A percentile compares a stretch with the other conserved stretches of the same genome.
Conservation (phyloP, 1,139 yeast genomes). For the Yamadazyma diddensiae region DNA sequence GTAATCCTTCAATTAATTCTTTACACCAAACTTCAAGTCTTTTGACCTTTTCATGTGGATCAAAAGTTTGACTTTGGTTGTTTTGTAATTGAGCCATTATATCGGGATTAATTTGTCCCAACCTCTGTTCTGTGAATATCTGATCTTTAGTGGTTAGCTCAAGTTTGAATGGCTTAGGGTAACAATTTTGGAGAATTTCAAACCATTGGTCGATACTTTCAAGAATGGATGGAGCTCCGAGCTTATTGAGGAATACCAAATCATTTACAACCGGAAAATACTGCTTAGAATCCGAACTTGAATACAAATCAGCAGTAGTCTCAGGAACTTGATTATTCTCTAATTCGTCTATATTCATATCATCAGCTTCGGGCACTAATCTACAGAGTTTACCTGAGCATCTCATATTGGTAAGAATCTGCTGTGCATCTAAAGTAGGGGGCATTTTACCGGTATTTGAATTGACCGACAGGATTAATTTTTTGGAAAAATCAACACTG, state of each 20-base stretch:
- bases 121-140: conserved; percentile 33
- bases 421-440: conserved; percentile 15
- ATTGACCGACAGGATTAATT: conserved; percentile 17
- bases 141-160: conserved; percentile 41
- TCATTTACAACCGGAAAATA: too few species aligned
- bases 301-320: too few species aligned
- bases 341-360: conserved; percentile 17
- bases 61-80: conserved; percentile 5
- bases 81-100: conserved; percentile 6
- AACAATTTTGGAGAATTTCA: conserved; percentile 22
- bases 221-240: conserved; percentile 16
- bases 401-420: conserved; percentile 26
- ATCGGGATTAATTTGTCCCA: conserved; percentile 17
- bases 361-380: conserved; percentile 6
- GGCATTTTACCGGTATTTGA: conserved; percentile 13
- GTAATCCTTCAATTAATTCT: conserved; percentile 1
- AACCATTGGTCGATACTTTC: conserved; percentile 27
- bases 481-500: conserved; percentile 44
- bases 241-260: not conserved
- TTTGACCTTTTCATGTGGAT: conserved; percentile 6
- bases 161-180: conserved; percentile 27
- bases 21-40: conserved; percentile 8
- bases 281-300: too few species aligned
- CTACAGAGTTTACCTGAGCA: conserved; percentile 14
- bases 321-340: conserved; percentile 4